Base-by-base conservation (phyloP, 305 asterid species). In the Fraxinus nigra region DNA sequence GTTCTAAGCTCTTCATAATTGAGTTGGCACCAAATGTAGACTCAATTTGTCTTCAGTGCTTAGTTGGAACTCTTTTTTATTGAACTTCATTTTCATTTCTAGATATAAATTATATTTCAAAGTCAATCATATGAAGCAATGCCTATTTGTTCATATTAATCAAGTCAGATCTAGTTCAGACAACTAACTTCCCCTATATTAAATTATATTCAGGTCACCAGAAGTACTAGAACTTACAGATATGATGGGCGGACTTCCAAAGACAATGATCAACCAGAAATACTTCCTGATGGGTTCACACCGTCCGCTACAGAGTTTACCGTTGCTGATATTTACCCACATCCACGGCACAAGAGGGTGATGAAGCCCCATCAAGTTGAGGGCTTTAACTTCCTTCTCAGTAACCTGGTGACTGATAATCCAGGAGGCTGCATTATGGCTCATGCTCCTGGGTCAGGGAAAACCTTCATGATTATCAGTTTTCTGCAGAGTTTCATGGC, bases 341-440 rank as follows among this genome's bases (percentile, higher is more conserved):
- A 97, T 80, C 99, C 99, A 24, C 92, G 99, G 77, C 99, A 97
- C 84, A 84, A 85, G 82, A 94, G 90, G 86, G 97, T 91, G 86
- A 97, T 97, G 99, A 97, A 94, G 84, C 97, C 99, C 72, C 99
- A 97, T 86, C 99, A 97, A 89, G 76, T 89, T 74, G 99, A 97
- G 88, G 99, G 99, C 54, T 97, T 97, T 85, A 97, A 93, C 82
- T 97, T 97, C 87, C 94, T 97, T 75, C 87, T 93, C 7, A 92
- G 96, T 88, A 94, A 94, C 89, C 89, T 97, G 75, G 95, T 94
- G 85, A 73, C 89, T 4, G 98, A 94, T 81, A 93, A 90, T 83
- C 98, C 98, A 14, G 99, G 99, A 75, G 98, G 99, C 43, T 97
- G 99, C 82, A 97, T 97, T 74, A 80, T 97, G 94, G 99, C 98